These are phyloP conservation scores for Magnusiomyces magnusii DNA, from an alignment of 1,139 yeast genomes.

Conservation along the genomic window DNA sequence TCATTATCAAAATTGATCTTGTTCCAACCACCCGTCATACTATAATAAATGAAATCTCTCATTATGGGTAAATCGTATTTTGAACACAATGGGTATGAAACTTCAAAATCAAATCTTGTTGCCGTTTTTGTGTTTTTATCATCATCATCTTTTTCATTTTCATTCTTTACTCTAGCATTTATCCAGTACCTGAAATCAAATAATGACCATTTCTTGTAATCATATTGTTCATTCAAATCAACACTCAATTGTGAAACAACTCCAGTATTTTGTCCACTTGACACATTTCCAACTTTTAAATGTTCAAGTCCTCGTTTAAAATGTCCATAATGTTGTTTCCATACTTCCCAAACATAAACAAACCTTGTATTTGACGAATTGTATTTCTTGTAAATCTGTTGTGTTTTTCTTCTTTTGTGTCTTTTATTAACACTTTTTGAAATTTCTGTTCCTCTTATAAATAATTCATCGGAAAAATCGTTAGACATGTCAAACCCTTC, in stretches of 20 bases:
- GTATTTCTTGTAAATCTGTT: background rate
- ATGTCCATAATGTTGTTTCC: background rate
- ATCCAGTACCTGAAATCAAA: conserved; percentile 41
- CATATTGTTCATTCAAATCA: background rate
- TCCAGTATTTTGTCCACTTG: no score
- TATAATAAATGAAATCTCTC: background rate
- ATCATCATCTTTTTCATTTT: conserved; percentile 9
- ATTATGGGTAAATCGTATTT: background rate
- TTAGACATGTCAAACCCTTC: background rate
- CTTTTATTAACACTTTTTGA: background rate
- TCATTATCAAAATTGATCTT: background rate
- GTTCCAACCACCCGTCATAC: background rate
- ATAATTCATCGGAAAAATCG: background rate
- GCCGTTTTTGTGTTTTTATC: background rate
- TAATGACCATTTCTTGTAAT: conserved; percentile 28
- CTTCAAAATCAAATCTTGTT: background rate
- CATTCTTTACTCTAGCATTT: conserved; percentile 39
- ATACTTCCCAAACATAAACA: background rate
- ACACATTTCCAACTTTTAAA: no score
- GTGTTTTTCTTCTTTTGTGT: no score
- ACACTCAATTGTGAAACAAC: background rate
- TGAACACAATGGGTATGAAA: background rate
- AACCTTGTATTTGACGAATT: background rate
- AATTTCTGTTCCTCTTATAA: background rate
- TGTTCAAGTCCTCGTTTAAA: background rate